These are phyloP conservation scores for Straminergon stramineum DNA, from an alignment of 225 moss, liverwort and hornwort species.

Conservation along the genomic window DNA sequence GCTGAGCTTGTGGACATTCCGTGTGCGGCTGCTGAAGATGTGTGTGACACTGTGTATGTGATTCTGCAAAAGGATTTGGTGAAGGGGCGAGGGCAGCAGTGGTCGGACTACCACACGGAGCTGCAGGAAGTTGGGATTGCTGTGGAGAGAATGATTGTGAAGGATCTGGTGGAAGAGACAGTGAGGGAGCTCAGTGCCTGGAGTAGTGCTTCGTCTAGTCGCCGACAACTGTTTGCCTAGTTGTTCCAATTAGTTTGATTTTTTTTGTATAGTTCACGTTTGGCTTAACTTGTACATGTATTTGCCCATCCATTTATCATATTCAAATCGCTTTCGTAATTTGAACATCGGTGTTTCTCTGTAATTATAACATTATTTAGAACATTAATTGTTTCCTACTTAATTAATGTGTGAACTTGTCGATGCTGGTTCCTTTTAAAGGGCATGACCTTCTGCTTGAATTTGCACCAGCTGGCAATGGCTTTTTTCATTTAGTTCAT, in stretches of 20 bases:
- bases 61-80: conserved; percentile 74
- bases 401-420: neutral
- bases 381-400: neutral
- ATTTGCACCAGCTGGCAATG: neutral
- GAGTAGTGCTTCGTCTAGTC: neutral
- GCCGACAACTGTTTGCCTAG: conserved; percentile 37
- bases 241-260: neutral
- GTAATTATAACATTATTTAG: neutral
- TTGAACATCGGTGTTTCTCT: neutral
- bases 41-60: conserved; percentile 57
- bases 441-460: neutral
- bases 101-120: conserved; percentile 45
- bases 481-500: neutral
- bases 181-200: conserved; percentile 27
- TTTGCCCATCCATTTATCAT: conserved; percentile 4
- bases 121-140: conserved; percentile 47
- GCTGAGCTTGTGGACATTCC: conserved; percentile 54
- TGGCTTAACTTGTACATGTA: conserved; percentile 3
- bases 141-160: conserved; percentile 77
- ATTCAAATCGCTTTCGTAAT: neutral
- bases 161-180: conserved; percentile 72
- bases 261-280: conserved; percentile 1
- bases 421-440: neutral
- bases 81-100: conserved; percentile 38
- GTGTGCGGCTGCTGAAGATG: conserved; percentile 46